A percentile compares a stretch with the other conserved stretches of the same genome.
Evolutionary conservation across 2,329 filamentous ascomycete species (phyloP).

Genomic region (Penicillium sp.): DNA sequence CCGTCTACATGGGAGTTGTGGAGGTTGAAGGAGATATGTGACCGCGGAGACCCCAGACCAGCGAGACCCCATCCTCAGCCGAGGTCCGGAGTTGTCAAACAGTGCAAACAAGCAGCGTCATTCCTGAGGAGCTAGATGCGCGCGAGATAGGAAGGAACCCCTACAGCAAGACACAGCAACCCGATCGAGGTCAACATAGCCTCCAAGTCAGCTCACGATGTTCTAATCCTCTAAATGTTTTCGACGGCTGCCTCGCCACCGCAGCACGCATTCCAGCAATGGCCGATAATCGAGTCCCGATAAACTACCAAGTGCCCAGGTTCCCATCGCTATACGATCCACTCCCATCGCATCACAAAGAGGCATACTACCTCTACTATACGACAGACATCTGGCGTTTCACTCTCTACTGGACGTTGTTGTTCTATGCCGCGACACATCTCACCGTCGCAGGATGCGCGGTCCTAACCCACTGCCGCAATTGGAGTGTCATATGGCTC

Average conservation of each 20-base stretch:
- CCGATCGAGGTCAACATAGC: neutral
- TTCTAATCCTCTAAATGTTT: neutral
- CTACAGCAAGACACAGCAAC: neutral
- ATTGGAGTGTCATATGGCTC: slow-evolving; percentile 61
- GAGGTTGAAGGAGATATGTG: slow-evolving; percentile 3
- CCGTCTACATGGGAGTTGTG: slow-evolving; percentile 19
- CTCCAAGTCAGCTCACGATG: neutral
- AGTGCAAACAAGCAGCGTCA: slow-evolving; percentile 33
- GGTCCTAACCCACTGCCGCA: slow-evolving; percentile 65
- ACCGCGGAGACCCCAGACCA: slow-evolving; percentile 35
- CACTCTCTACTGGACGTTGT: slow-evolving; percentile 81
- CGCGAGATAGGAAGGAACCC: neutral
- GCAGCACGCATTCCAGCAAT: slow-evolving; percentile 18
- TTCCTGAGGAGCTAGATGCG: neutral
- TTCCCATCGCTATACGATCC: slow-evolving; percentile 86
- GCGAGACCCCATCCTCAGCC: slow-evolving; percentile 19
- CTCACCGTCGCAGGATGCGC: slow-evolving; percentile 71
- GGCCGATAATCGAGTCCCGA: slow-evolving; percentile 48
- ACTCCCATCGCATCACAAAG: slow-evolving; percentile 57
- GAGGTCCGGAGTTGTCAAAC: slow-evolving; percentile 37
- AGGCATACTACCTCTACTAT: slow-evolving; percentile 68
- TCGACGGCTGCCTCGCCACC: slow-evolving; percentile 3
- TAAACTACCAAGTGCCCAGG: slow-evolving; percentile 65
- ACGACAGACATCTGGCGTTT: slow-evolving; percentile 81
- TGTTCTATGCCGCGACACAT: slow-evolving; percentile 76